phyloP scores from a whole-genome alignment of 1,139 yeast genomes.

The Groenewaldozyma sp. region DNA sequence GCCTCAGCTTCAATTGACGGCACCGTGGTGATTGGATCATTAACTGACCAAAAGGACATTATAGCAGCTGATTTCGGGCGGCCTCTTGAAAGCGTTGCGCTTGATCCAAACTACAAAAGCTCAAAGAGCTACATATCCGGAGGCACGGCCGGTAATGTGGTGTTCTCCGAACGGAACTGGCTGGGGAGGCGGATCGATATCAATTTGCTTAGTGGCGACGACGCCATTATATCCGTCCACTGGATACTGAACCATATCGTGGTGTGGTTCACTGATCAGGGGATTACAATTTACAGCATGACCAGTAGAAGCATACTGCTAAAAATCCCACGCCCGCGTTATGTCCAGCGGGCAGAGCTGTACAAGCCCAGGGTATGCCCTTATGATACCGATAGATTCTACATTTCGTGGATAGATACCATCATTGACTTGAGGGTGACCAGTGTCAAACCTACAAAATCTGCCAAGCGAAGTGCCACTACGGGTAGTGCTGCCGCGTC shows the following conservation, averaged over 20 bases:
- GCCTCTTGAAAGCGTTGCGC: slow-evolving; percentile 79
- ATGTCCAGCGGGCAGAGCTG: slow-evolving; percentile 64
- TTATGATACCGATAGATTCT: slow-evolving; percentile 57
- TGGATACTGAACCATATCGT: slow-evolving; percentile 52
- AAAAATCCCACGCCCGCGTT: slow-evolving; percentile 48
- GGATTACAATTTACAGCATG: slow-evolving; percentile 40
- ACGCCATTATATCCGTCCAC: slow-evolving; percentile 64
- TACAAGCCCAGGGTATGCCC: slow-evolving; percentile 73
- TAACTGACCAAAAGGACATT: slow-evolving; percentile 52
- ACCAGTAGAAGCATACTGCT: slow-evolving; percentile 29
- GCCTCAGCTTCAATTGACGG: slow-evolving; percentile 94
- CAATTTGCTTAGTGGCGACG: slow-evolving; percentile 43
- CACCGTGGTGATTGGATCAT: slow-evolving; percentile 72
- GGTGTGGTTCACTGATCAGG: slow-evolving; percentile 84
- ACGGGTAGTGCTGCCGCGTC: slow-evolving; percentile 2
- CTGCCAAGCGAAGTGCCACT: neutral
- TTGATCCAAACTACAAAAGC: slow-evolving; percentile 58
- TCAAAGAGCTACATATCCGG: slow-evolving; percentile 70
- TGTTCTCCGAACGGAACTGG: slow-evolving; percentile 76
- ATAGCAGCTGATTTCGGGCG: slow-evolving; percentile 75
- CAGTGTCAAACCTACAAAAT: slow-evolving; percentile 6
- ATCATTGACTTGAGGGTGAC: slow-evolving; percentile 61
- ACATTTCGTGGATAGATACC: slow-evolving; percentile 77
- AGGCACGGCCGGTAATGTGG: slow-evolving; percentile 81
- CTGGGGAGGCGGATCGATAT: slow-evolving; percentile 70